phyloP scores from a whole-genome alignment of 140 eudicot genomes.

The Ambrosia hybrid region DNA sequence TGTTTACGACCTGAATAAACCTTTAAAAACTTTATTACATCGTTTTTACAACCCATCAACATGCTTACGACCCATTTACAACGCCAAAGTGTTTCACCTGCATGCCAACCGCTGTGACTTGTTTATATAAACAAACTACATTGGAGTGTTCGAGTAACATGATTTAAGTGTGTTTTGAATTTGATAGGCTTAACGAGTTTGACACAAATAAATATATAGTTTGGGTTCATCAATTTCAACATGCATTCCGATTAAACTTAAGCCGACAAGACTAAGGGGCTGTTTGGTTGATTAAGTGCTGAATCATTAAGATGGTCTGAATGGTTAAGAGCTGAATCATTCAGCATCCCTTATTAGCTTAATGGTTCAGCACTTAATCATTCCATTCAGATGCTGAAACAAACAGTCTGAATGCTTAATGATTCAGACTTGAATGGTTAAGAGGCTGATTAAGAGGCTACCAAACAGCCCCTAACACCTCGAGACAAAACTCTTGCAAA shows the following conservation, averaged over 20 bases:
- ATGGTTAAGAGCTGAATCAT: no score
- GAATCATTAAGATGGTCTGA: no score
- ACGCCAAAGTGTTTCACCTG: neutral
- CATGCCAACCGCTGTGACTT: neutral
- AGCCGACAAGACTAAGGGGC: neutral
- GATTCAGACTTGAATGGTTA: no score
- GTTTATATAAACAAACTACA: neutral
- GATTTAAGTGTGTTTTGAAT: no score
- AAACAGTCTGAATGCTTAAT: no score
- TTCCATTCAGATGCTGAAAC: no score
- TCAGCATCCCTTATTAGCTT: no score
- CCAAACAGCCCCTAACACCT: no score
- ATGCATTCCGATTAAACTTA: no score
- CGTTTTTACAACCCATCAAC: neutral
- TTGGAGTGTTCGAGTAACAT: neutral
- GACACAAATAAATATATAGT: neutral
- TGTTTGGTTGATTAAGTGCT: no score
- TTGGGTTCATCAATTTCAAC: neutral
- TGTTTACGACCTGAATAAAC: neutral
- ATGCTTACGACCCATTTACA: neutral
- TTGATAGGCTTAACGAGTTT: neutral
- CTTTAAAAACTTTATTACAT: neutral
- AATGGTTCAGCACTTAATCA: no score
- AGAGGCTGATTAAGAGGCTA: no score
- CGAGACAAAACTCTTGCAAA: neutral